These are phyloP conservation scores for Beauveria bassiana DNA, from an alignment of 2,329 filamentous ascomycete species.

Conservation along the genomic window DNA sequence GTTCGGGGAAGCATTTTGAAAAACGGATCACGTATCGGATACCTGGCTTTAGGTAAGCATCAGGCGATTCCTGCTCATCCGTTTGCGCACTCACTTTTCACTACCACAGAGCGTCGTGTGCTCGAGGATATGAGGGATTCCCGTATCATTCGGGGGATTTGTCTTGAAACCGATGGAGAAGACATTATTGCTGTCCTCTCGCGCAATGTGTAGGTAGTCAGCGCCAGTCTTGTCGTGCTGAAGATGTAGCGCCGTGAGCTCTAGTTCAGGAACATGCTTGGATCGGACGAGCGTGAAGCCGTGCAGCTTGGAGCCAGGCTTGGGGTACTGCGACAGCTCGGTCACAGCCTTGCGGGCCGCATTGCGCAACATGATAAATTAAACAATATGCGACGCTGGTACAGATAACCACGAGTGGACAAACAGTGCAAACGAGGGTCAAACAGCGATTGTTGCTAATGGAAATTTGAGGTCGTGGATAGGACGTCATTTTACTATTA, in stretches of 20 bases:
- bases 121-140: constrained; percentile 93
- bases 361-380: constrained; percentile 41
- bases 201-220: constrained; percentile 89
- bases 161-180: constrained; percentile 99
- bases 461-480: not conserved
- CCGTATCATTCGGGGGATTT: constrained; percentile 92
- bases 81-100: constrained; percentile 57
- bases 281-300: constrained; percentile 86
- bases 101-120: constrained; percentile 96
- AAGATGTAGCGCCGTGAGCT: constrained; percentile 83
- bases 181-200: constrained; percentile 97
- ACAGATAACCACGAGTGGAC: not conserved
- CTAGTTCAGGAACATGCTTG: constrained; percentile 89
- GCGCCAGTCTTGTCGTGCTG: constrained; percentile 93
- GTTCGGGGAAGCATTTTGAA: constrained; percentile 99
- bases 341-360: constrained; percentile 59
- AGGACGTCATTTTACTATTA: constrained; percentile 7
- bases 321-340: constrained; percentile 67
- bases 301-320: constrained; percentile 76
- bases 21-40: constrained; percentile 96
- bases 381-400: not conserved
- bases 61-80: not conserved
- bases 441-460: not conserved
- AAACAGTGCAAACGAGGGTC: not conserved
- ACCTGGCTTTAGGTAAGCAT: constrained; percentile 46